A percentile compares a stretch with the other conserved stretches of the same genome.
Evolutionary conservation across 148 eudicot species (phyloP).

Genomic region (Diospyros lotus): DNA sequence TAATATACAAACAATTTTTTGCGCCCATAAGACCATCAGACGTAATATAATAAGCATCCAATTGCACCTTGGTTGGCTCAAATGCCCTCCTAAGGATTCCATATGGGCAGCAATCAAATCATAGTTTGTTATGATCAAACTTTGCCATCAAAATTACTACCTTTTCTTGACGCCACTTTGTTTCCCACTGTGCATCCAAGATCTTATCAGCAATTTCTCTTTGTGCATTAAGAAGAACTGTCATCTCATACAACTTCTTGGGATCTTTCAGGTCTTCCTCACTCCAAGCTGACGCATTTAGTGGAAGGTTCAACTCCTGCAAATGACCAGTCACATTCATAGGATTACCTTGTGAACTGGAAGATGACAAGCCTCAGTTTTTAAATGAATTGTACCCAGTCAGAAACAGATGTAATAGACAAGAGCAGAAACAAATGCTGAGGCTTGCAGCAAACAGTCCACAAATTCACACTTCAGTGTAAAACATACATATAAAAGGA

Average conservation of each 20-base stretch:
- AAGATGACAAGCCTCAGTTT: background rate
- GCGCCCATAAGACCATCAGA: conserved; percentile 3
- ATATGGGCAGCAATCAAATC: background rate
- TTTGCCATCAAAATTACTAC: conserved; percentile 23
- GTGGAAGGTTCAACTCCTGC: conserved; percentile 79
- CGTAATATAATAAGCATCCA: background rate
- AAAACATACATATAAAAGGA: too few species aligned
- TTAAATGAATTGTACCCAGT: background rate
- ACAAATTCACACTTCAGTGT: background rate
- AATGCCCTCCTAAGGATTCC: background rate
- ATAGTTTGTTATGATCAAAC: background rate
- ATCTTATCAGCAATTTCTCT: conserved; percentile 74
- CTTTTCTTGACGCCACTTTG: conserved; percentile 87
- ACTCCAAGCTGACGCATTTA: conserved; percentile 79
- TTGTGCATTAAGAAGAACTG: conserved; percentile 83
- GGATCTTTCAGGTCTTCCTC: conserved; percentile 89
- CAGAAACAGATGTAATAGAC: background rate
- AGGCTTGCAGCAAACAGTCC: background rate
- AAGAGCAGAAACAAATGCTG: background rate
- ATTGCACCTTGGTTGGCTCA: background rate
- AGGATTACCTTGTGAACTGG: background rate
- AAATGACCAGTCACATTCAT: conserved; percentile 11
- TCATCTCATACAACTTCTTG: conserved; percentile 78
- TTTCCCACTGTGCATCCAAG: conserved; percentile 87
- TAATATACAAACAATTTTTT: background rate